phyloP scores from a whole-genome alignment of 768 basidiomycete genomes.

The Pisolithus marmoratus region DNA sequence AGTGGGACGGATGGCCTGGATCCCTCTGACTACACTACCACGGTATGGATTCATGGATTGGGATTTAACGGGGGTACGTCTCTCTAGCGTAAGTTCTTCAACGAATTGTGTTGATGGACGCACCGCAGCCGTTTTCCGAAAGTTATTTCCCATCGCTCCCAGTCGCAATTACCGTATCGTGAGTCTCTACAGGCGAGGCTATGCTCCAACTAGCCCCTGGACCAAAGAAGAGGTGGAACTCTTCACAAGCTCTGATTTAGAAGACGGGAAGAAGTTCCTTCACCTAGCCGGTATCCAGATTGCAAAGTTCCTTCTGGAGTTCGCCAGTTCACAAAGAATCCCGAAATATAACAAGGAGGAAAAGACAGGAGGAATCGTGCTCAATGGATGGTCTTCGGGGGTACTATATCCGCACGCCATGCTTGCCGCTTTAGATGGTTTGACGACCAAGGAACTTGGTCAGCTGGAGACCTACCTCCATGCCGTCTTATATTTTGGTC shows the following conservation, averaged over 20 bases:
- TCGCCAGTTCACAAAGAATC: constrained; percentile 2
- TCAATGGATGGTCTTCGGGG: constrained; percentile 8
- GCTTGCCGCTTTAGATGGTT: constrained; percentile 4
- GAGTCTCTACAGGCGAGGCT: constrained; percentile 8
- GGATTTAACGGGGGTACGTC: constrained; percentile 7
- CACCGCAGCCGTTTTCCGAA: constrained; percentile 2
- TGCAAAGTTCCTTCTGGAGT: constrained; percentile 3
- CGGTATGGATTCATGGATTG: constrained; percentile 7
- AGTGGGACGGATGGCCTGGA: background rate
- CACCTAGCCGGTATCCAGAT: constrained; percentile 3
- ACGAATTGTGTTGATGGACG: background rate
- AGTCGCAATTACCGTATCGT: constrained; percentile 1
- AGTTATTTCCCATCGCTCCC: constrained; percentile 2
- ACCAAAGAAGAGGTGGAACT: background rate
- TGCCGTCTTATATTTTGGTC: constrained; percentile 6
- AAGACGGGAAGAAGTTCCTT: constrained; percentile 1
- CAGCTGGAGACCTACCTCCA: constrained; percentile 1
- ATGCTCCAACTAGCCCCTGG: background rate
- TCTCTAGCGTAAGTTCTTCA: background rate
- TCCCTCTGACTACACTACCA: constrained; percentile 2
- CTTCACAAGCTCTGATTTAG: background rate
- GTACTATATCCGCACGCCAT: background rate
- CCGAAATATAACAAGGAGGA: background rate
- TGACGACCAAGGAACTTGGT: background rate
- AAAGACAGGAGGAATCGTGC: constrained; percentile 2